Conservation (phyloP, 2,329 filamentous ascomycete genomes). For the Intubia oerlemansii region DNA sequence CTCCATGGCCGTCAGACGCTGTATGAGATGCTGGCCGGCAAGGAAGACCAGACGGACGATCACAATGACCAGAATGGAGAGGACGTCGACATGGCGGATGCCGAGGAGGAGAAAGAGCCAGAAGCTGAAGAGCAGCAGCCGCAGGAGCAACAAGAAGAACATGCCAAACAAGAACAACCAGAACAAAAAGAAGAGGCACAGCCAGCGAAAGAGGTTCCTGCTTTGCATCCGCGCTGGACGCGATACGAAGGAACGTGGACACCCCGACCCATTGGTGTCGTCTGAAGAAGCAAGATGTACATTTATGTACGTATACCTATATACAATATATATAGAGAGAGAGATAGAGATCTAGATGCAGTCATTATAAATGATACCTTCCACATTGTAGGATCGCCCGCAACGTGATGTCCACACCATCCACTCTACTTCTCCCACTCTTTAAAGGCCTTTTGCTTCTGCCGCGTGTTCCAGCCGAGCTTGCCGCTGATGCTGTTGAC, state of each 20-base stretch:
- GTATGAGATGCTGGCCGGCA: neutral
- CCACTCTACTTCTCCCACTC: slow-evolving; percentile 22
- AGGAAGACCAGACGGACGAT: neutral
- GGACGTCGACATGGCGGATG: slow-evolving; percentile 1
- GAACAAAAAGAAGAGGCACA: no score
- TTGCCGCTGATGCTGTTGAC: slow-evolving; percentile 63
- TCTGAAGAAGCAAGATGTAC: slow-evolving; percentile 6
- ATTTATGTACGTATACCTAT: no score
- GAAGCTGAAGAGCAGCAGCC: no score
- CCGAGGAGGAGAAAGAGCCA: neutral
- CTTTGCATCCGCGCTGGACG: slow-evolving; percentile 22
- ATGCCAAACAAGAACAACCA: slow-evolving; percentile 1
- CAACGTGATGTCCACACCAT: neutral
- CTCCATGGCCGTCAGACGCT: slow-evolving; percentile 3
- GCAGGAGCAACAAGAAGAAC: slow-evolving; percentile 5
- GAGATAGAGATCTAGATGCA: neutral
- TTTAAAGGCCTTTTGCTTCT: slow-evolving; percentile 47
- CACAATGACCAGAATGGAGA: neutral
- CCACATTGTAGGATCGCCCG: neutral
- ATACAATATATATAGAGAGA: no score
- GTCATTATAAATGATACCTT: neutral
- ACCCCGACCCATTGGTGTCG: slow-evolving; percentile 34
- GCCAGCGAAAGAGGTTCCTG: no score
- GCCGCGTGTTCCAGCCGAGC: slow-evolving; percentile 60
- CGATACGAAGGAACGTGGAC: slow-evolving; percentile 30